A percentile compares a stretch with the other conserved stretches of the same genome.
These are phyloP conservation scores for Dentipellis fragilis DNA, from an alignment of 768 basidiomycete genomes.

Conservation along the genomic window DNA sequence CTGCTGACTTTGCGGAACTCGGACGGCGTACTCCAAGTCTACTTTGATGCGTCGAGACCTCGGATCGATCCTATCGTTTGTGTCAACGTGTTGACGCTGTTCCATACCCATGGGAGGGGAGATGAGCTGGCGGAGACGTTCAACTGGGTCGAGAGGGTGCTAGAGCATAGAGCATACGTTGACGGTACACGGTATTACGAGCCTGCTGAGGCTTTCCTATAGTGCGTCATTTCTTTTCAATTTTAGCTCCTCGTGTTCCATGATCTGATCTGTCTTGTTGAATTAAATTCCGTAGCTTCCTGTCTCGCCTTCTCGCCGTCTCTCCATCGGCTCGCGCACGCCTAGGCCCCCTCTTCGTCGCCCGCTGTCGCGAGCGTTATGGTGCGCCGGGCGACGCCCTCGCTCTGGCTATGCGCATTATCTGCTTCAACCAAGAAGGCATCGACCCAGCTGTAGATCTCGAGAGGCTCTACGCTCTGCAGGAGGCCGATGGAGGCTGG, in stretches of 20 bases:
- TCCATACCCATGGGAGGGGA: slow-evolving; percentile 39
- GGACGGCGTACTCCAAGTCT: slow-evolving; percentile 43
- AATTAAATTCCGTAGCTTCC: no score
- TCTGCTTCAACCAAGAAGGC: slow-evolving; percentile 31
- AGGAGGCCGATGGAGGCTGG: slow-evolving; percentile 48
- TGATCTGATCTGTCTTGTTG: no score
- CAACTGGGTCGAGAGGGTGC: slow-evolving; percentile 39
- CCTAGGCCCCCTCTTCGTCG: slow-evolving; percentile 30
- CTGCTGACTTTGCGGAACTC: slow-evolving; percentile 39
- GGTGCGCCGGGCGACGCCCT: slow-evolving; percentile 40
- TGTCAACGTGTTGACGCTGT: slow-evolving; percentile 41
- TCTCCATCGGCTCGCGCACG: slow-evolving; percentile 23
- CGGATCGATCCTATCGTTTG: slow-evolving; percentile 45
- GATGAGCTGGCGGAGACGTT: slow-evolving; percentile 32
- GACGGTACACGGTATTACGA: slow-evolving; percentile 48
- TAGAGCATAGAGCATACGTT: slow-evolving; percentile 42
- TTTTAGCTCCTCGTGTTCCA: no score
- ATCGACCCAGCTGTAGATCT: slow-evolving; percentile 35
- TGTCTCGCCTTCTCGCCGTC: slow-evolving; percentile 20
- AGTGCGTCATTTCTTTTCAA: no score
- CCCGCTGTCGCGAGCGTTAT: slow-evolving; percentile 38
- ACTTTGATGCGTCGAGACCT: slow-evolving; percentile 40
- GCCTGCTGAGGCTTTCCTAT: slow-evolving; percentile 42
- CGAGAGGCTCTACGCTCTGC: slow-evolving; percentile 33
- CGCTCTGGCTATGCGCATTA: slow-evolving; percentile 47